Evolutionary conservation across 2,329 filamentous ascomycete genomes (phyloP), one percentile per base, ranked within the genome.

Genomic region (Coleophoma cylindrospora): DNA sequence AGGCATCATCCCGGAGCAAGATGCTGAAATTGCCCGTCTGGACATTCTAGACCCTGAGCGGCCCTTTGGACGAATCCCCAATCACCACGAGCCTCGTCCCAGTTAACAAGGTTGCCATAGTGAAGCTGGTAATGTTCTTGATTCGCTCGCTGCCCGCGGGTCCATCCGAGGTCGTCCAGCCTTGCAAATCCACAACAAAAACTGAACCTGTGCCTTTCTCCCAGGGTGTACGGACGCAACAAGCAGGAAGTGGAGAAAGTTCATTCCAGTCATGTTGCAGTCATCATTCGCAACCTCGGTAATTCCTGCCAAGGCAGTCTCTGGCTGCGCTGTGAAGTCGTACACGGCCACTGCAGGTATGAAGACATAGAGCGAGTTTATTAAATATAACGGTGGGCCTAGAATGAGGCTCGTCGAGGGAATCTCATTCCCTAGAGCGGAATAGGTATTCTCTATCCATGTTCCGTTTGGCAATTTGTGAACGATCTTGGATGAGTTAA

Each of bases 231-330:
- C 22, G 6, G 54, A 49, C 7, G 49, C 49, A 14, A 54, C 22
- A 54, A 47, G 36, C 19, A 19, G 19, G 19, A 19, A 19, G 19
- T 2, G 3, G 19, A 3, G 3, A 19, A 57, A 54, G 32, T 57
- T 54, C 3, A 45, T 37, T 48, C 64, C 69, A 17, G 66, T 54
- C 15, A 56, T 3, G 38, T 56, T 58, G 47, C 56, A 60, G 5
- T 47, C 40, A 33, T 71, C 63, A 3, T 54, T 51, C 12, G 54
- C 37, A 3, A 64, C 52, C 54, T 71, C 66, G 5, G 66, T 64
- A n/a, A 73, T 69, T 1, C 68, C 68, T 2, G 66, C 52, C 11
- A 70, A 47, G 14, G 61, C 60, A 7, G 49, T 46, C 5, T 54
- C 49, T 10, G 52, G 45, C 19, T 21, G 9, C 9, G 4, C 13